Conservation (phyloP, 371 early-diverging fungal species). For the Rhizomucor pusillus region DNA sequence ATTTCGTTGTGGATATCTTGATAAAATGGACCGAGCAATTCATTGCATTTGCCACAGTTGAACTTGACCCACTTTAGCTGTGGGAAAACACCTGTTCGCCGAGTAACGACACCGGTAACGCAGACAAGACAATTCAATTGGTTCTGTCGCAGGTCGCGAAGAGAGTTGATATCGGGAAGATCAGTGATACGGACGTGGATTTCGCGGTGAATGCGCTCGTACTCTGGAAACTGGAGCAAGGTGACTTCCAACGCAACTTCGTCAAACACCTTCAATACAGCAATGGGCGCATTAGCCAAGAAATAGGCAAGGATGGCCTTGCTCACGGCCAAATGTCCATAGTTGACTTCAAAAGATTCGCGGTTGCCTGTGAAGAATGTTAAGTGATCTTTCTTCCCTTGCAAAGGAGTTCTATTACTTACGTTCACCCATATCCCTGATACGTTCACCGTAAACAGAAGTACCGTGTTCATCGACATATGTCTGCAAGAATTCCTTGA, state of each 20-base stretch:
- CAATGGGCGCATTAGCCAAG: slow-evolving; percentile 84
- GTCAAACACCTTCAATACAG: slow-evolving; percentile 90
- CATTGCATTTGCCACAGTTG: slow-evolving; percentile 95
- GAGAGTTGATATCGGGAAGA: slow-evolving; percentile 80
- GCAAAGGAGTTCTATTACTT: slow-evolving; percentile 6
- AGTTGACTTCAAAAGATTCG: slow-evolving; percentile 89
- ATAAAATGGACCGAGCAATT: slow-evolving; percentile 93
- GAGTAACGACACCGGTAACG: slow-evolving; percentile 95
- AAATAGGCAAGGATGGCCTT: slow-evolving; percentile 85
- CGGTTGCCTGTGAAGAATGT: slow-evolving; percentile 57
- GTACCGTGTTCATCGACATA: slow-evolving; percentile 83
- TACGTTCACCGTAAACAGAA: slow-evolving; percentile 91
- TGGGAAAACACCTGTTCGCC: slow-evolving; percentile 95
- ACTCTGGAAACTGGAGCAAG: slow-evolving; percentile 87
- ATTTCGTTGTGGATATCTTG: slow-evolving; percentile 89
- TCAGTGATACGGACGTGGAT: slow-evolving; percentile 95
- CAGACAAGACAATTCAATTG: slow-evolving; percentile 95
- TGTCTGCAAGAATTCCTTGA: slow-evolving; percentile 84
- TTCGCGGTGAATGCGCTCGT: slow-evolving; percentile 89
- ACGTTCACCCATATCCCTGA: slow-evolving; percentile 87
- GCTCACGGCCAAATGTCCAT: slow-evolving; percentile 72
- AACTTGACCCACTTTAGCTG: slow-evolving; percentile 97
- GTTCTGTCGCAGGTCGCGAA: slow-evolving; percentile 91
- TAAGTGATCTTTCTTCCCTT: background rate
- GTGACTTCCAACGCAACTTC: slow-evolving; percentile 92